Base-by-base conservation (phyloP, 345 rosid genomes). In the Lepidium africanum region DNA sequence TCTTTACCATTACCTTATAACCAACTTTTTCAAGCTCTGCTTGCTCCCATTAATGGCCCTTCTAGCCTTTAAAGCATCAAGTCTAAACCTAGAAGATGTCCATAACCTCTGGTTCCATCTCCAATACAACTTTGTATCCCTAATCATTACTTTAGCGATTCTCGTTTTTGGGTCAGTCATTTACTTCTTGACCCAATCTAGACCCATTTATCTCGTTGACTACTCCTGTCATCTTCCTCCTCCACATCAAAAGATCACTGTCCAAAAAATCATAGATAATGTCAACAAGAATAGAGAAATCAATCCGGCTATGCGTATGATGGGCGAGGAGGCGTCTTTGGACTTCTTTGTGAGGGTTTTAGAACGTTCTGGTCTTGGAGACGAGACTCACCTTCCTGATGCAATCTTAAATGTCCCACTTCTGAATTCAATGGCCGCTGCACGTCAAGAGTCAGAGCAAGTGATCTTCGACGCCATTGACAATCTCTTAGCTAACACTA, bases 191-290 rank as follows among this genome's bases (percentile, higher is more conserved):
- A 83, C 85, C 79, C 85, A 87, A 3, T 87, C 93, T 3, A 81
- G 80, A 59, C 77, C 79, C 8, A 73, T 86, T 8, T 90, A 82
- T 76, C 67, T 90, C 8, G 81, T 90, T n/a, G 63, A 90, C 70
- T 91, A 88, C 57, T 76, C 93, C 0, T 91, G 96, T 65, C 86
- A 84, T 71, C 84, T 82, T 17, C 95, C 98, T n/a, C 98, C 96
- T 13, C 57, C 78, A 0, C 76, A 72, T 38, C 79, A 82, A 53
- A 77, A 87, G 65, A 84, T 82, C 43, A 79, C 75, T 35, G 74
- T 11, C 39, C 62, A 65, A 0, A 85, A 46, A 64, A 86, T 89
- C 78, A 80, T 85, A 88, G 88, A 86, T 43, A 86, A 78, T 55
- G 73, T 91, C 9, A 70, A 27, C 60, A 84, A 86, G 19, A 86